Conservation (phyloP, 805 yeast species). For the Alloascoidea africana region DNA sequence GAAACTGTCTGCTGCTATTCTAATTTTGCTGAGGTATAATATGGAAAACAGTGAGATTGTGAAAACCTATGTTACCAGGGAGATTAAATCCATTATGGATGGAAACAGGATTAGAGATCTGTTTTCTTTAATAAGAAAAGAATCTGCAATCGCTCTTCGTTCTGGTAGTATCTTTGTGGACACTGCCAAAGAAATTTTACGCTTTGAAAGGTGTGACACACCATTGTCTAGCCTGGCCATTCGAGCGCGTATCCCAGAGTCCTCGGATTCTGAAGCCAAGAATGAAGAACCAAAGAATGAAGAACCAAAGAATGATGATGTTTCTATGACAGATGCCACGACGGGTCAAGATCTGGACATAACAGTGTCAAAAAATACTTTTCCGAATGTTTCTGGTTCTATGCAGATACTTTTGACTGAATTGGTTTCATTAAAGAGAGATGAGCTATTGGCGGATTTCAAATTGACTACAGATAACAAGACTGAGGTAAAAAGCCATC, state of each 20-base stretch:
- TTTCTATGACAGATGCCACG: slow-evolving; percentile 17
- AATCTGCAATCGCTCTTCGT: background rate
- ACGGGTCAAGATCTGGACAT: slow-evolving; percentile 11
- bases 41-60: slow-evolving; percentile 46
- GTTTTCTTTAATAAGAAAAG: background rate
- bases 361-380: slow-evolving; percentile 6
- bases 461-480: slow-evolving; percentile 9
- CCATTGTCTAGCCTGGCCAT: background rate
- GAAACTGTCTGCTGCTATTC: slow-evolving; percentile 30
- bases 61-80: slow-evolving; percentile 9
- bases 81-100: background rate
- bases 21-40: slow-evolving; percentile 48
- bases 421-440: slow-evolving; percentile 32
- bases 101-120: background rate
- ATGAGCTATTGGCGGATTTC: slow-evolving; percentile 19
- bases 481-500: slow-evolving; percentile 20
- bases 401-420: slow-evolving; percentile 50
- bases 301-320: slow-evolving; percentile 12
- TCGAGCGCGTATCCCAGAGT: background rate
- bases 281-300: slow-evolving; percentile 8
- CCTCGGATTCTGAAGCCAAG: slow-evolving; percentile 6
- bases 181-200: background rate
- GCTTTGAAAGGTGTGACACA: background rate
- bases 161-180: background rate
- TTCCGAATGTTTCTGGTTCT: slow-evolving; percentile 31